These are phyloP conservation scores for Zasmidium cellare DNA, from an alignment of 2,329 filamentous ascomycete genomes.

Conservation along the genomic window DNA sequence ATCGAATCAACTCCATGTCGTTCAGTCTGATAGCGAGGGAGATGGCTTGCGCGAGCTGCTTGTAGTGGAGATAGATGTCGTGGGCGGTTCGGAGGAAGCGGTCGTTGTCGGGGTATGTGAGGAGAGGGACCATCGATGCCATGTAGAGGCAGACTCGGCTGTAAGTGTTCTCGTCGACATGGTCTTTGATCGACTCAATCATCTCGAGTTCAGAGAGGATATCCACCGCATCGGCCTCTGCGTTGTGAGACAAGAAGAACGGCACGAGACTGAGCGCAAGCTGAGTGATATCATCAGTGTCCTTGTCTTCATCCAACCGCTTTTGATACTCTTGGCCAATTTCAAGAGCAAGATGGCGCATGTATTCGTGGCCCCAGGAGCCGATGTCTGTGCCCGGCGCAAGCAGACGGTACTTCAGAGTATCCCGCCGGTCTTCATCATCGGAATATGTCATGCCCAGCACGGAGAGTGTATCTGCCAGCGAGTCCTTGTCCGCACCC, in stretches of 20 bases:
- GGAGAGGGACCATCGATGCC: conserved; percentile 96
- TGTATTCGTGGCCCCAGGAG: conserved; percentile 98
- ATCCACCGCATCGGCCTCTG: conserved; percentile 96
- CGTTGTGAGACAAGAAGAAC: conserved; percentile 94
- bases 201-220: conserved; percentile 96
- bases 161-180: conserved; percentile 92
- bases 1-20: conserved; percentile 73
- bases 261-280: conserved; percentile 84
- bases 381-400: conserved; percentile 88
- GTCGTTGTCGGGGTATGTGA: conserved; percentile 97
- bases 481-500: conserved; percentile 79
- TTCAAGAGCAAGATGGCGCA: conserved; percentile 90
- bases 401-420: conserved; percentile 89
- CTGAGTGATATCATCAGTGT: conserved; percentile 79
- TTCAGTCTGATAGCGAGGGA: conserved; percentile 92
- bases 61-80: conserved; percentile 89
- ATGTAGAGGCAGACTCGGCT: conserved; percentile 93
- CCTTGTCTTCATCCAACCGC: conserved; percentile 80
- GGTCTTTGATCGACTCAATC: conserved; percentile 85
- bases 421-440: conserved; percentile 93
- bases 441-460: conserved; percentile 95
- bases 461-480: conserved; percentile 95
- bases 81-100: conserved; percentile 91
- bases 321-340: conserved; percentile 93
- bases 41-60: conserved; percentile 90